Percentiles rank a stretch among this genome's conserved stretches.
These are phyloP conservation scores for Puccinia coronata DNA, from an alignment of 1,284 basidiomycete genomes.

Conservation along the genomic window DNA sequence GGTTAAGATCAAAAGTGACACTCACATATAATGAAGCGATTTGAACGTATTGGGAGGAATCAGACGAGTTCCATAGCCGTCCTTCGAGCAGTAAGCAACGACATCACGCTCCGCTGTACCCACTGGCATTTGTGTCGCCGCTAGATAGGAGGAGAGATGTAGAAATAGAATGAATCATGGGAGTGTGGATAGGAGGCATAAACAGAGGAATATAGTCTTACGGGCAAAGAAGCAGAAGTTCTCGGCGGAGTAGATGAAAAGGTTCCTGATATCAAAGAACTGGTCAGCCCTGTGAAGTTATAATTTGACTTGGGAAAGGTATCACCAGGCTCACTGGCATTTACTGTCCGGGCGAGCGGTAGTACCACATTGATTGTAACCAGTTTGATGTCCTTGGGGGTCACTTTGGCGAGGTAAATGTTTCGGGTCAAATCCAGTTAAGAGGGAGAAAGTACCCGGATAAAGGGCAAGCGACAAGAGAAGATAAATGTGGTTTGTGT, in stretches of 20 bases:
- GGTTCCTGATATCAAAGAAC: slow-evolving; percentile 20
- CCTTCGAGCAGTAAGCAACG: slow-evolving; percentile 57
- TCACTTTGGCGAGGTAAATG: slow-evolving; percentile 39
- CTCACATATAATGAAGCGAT: slow-evolving; percentile 54
- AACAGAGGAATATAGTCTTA: neutral
- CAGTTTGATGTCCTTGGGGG: slow-evolving; percentile 15
- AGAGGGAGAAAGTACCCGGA: slow-evolving; percentile 8
- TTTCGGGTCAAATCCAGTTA: slow-evolving; percentile 41
- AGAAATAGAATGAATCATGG: neutral
- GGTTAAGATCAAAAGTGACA: neutral
- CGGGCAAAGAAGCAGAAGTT: slow-evolving; percentile 49
- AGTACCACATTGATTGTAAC: slow-evolving; percentile 45
- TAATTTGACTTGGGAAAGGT: neutral
- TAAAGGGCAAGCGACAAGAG: slow-evolving; percentile 17
- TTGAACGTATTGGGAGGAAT: slow-evolving; percentile 56
- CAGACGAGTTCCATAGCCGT: slow-evolving; percentile 57
- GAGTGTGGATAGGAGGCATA: neutral
- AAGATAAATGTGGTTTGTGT: neutral
- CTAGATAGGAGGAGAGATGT: neutral
- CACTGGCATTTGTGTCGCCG: slow-evolving; percentile 50
- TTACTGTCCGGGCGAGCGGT: slow-evolving; percentile 16
- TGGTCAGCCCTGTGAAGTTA: neutral
- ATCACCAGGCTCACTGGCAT: slow-evolving; percentile 46
- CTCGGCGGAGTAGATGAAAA: slow-evolving; percentile 33
- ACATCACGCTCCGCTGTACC: slow-evolving; percentile 55